A percentile compares a stretch with the other conserved stretches of the same genome.
phyloP scores from a whole-genome alignment of 2,329 filamentous ascomycete species.

The Penicillium italicum region DNA sequence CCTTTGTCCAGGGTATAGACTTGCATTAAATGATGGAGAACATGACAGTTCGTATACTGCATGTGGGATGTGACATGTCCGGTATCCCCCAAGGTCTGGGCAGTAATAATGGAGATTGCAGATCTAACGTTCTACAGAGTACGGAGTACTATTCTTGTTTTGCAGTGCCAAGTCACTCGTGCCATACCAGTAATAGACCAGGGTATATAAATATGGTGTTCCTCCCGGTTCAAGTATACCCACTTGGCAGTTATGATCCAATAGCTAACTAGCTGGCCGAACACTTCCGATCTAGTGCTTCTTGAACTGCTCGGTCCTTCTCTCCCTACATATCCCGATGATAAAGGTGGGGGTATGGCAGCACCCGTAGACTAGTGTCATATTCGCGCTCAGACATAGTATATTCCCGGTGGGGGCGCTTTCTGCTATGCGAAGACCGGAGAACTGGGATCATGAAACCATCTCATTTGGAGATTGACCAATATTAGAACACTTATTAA shows the following conservation, averaged over 20 bases:
- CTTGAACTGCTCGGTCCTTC: neutral
- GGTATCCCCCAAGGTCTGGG: neutral
- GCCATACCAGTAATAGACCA: conserved; percentile 12
- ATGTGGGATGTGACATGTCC: conserved; percentile 1
- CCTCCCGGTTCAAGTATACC: neutral
- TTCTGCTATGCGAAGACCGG: neutral
- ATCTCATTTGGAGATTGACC: conserved; percentile 16
- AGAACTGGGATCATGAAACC: conserved; percentile 11
- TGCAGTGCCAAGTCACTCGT: neutral
- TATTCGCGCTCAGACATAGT: neutral
- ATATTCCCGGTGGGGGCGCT: neutral
- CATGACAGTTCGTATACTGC: neutral
- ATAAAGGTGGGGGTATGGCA: neutral
- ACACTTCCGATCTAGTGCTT: neutral
- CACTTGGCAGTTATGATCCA: neutral
- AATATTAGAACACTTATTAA: conserved; percentile 28
- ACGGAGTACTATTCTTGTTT: neutral
- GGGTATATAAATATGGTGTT: neutral
- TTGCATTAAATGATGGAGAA: neutral
- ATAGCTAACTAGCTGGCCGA: neutral
- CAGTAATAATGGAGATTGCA: neutral
- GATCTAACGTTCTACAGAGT: neutral
- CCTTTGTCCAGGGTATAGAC: neutral
- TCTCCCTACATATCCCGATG: neutral
- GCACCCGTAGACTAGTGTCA: neutral